Percentiles rank a stretch among this genome's conserved stretches.
These are phyloP conservation scores for Coemansia sp. DNA, from an alignment of 192 early-diverging fungal species.

Conservation along the genomic window DNA sequence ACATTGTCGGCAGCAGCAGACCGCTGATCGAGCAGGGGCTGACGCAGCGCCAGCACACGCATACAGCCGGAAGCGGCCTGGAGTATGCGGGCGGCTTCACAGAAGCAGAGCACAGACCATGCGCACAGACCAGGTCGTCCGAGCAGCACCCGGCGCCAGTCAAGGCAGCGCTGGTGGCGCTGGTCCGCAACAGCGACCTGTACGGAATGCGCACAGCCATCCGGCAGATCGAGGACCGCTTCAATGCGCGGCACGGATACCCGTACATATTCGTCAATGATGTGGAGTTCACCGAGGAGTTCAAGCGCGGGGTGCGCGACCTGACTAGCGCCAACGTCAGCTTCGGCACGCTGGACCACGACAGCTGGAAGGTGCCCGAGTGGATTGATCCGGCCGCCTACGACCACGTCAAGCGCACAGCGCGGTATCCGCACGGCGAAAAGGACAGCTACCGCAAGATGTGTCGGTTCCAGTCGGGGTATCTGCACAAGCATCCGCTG, in stretches of 20 bases:
- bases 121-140: too few species aligned
- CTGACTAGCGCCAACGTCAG: constrained; percentile 16
- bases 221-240: constrained; percentile 61
- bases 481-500: constrained; percentile 40
- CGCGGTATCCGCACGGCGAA: constrained; percentile 29
- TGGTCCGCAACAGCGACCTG: constrained; percentile 67
- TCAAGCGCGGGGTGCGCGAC: constrained; percentile 48
- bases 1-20: constrained; percentile 25
- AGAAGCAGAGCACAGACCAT: too few species aligned
- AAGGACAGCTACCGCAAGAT: constrained; percentile 43
- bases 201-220: constrained; percentile 54
- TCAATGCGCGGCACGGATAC: constrained; percentile 69
- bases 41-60: background rate
- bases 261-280: constrained; percentile 80
- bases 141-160: constrained; percentile 7
- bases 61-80: too few species aligned
- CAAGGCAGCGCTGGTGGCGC: constrained; percentile 60
- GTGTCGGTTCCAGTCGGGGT: constrained; percentile 49
- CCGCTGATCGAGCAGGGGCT: constrained; percentile 4
- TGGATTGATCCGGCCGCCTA: constrained; percentile 2
- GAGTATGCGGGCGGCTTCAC: too few species aligned
- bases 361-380: constrained; percentile 22
- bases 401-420: constrained; percentile 4
- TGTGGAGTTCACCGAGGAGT: constrained; percentile 64
- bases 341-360: constrained; percentile 25